Percentiles rank a stretch among this genome's conserved stretches.
Conservation (phyloP, 2,329 filamentous ascomycete species). For the Biscogniauxia sp. region DNA sequence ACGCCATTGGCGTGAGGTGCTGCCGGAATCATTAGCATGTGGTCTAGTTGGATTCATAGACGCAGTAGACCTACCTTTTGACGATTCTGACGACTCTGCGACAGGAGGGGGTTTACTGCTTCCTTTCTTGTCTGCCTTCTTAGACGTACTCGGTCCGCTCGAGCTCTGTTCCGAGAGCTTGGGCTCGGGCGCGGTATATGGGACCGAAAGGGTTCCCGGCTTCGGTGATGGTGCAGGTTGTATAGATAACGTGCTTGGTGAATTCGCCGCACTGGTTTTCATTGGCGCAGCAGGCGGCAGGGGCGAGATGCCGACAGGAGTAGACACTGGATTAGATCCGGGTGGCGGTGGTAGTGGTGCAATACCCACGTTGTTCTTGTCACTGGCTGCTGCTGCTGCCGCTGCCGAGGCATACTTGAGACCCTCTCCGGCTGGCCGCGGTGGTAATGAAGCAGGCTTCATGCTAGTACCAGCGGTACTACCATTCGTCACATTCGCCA, state of each 20-base stretch:
- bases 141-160: constrained; percentile 27
- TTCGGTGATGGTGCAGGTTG: constrained; percentile 42
- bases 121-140: constrained; percentile 38
- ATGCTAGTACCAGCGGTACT: constrained; percentile 57
- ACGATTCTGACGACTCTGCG: constrained; percentile 41
- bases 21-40: constrained; percentile 22
- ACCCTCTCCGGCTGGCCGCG: constrained; percentile 81
- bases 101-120: constrained; percentile 44
- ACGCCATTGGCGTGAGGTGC: constrained; percentile 49
- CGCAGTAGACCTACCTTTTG: constrained; percentile 40
- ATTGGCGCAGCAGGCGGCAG: constrained; percentile 52
- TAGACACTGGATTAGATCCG: constrained; percentile 44
- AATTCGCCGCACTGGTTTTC: constrained; percentile 54
- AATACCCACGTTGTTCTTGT: constrained; percentile 86
- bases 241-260: constrained; percentile 47
- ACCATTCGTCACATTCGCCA: constrained; percentile 61
- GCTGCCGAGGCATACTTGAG: constrained; percentile 97
- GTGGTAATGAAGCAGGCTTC: constrained; percentile 89
- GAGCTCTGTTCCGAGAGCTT: constrained; percentile 26
- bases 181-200: constrained; percentile 33
- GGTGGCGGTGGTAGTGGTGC: constrained; percentile 90
- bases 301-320: constrained; percentile 41
- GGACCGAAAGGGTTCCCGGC: constrained; percentile 21
- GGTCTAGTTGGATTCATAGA: constrained; percentile 1
- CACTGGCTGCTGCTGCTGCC: constrained; percentile 85